Percentiles rank a stretch among this genome's conserved stretches.
phyloP scores from a whole-genome alignment of 1,139 yeast species.

The Hemisphaericaspora xylofermentans region DNA sequence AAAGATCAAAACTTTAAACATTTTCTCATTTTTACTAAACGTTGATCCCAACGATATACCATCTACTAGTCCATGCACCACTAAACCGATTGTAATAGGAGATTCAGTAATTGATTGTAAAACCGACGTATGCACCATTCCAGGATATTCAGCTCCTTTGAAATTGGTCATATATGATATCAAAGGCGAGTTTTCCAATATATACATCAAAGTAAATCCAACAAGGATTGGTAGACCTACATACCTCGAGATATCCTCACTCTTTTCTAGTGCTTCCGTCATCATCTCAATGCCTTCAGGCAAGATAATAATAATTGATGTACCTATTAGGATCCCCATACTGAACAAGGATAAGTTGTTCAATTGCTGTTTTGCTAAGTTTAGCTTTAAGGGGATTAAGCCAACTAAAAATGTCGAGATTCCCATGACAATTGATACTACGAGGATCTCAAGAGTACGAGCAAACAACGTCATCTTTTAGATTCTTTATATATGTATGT shows the following conservation, averaged over 20 bases:
- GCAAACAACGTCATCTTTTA: conserved; percentile 1
- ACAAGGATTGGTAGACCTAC: conserved; percentile 36
- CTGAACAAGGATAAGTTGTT: conserved; percentile 46
- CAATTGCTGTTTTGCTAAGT: conserved; percentile 17
- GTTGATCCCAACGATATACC: conserved; percentile 76
- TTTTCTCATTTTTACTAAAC: conserved; percentile 42
- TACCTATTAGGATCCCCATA: conserved; percentile 63
- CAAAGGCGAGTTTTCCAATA: conserved; percentile 40
- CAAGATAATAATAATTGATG: conserved; percentile 61
- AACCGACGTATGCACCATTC: neutral
- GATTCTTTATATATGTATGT: too few relatives aligned
- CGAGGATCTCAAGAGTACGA: conserved; percentile 8
- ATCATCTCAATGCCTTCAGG: conserved; percentile 68
- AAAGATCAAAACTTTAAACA: conserved; percentile 52
- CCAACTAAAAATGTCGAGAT: conserved; percentile 34
- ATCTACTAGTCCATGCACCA: conserved; percentile 69
- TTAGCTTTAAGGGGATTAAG: conserved; percentile 27
- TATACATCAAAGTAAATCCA: conserved; percentile 55
- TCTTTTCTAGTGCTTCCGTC: conserved; percentile 24
- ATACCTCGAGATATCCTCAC: conserved; percentile 18
- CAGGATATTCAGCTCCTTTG: conserved; percentile 1
- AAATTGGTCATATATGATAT: conserved; percentile 11
- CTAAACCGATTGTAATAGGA: conserved; percentile 58
- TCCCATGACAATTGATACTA: conserved; percentile 25
- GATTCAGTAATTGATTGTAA: conserved; percentile 24